Percentiles rank a stretch among this genome's conserved stretches.
Evolutionary conservation across 2,329 filamentous ascomycete genomes (phyloP).

Genomic region (Colletotrichum costaricense): DNA sequence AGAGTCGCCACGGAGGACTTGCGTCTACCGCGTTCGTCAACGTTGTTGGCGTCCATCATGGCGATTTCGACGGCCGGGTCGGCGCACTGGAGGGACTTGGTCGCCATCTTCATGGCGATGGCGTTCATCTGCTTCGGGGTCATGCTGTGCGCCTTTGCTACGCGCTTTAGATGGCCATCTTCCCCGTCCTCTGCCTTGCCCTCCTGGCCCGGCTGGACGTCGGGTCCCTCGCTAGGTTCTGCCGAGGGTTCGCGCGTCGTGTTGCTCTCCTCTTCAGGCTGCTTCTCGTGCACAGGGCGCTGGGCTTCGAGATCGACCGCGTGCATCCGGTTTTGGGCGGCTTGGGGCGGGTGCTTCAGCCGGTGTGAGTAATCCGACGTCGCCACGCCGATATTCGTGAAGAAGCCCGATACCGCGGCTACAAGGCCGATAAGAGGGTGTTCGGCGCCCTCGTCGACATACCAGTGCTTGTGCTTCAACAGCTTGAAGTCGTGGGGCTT

Average conservation of each 20-base stretch:
- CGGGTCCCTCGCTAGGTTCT: not conserved
- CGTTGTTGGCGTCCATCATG: not conserved
- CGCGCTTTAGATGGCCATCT: not conserved
- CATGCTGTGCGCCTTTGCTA: slow-evolving; percentile 4
- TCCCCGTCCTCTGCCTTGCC: not conserved
- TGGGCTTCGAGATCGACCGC: not conserved
- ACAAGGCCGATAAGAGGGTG: slow-evolving; percentile 74
- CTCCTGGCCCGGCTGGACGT: not conserved
- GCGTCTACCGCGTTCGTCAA: not conserved
- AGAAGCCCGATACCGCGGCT: slow-evolving; percentile 73
- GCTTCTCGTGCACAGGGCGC: not conserved
- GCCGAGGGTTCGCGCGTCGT: slow-evolving; percentile 9
- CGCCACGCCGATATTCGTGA: slow-evolving; percentile 72
- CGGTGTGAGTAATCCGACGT: slow-evolving; percentile 39
- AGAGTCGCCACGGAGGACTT: not conserved
- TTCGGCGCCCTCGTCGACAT: slow-evolving; percentile 72
- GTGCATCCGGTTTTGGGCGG: not conserved
- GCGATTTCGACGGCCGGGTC: slow-evolving; percentile 48
- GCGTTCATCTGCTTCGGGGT: slow-evolving; percentile 44
- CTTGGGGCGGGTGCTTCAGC: slow-evolving; percentile 17
- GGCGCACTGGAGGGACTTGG: slow-evolving; percentile 59
- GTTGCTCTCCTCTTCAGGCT: not conserved
- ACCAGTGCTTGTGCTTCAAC: slow-evolving; percentile 61
- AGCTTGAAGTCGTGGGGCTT: slow-evolving; percentile 69
- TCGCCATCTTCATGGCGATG: slow-evolving; percentile 45